phyloP scores from a whole-genome alignment of 2,329 filamentous ascomycete genomes.

The Fusarium pseudoanthophilum region DNA sequence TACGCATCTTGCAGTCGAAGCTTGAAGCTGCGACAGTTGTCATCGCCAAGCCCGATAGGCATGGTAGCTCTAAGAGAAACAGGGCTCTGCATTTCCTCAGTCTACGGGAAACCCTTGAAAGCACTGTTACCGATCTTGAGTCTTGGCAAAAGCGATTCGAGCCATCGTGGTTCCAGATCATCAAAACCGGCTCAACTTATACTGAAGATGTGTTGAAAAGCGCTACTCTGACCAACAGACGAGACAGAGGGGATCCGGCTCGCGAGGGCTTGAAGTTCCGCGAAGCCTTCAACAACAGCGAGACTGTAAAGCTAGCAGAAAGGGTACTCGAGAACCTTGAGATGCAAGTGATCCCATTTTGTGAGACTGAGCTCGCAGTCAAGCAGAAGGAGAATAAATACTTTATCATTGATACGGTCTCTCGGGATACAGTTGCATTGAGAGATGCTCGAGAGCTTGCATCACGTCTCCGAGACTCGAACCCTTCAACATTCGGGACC shows the following conservation, averaged over 20 bases:
- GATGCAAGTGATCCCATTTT: background rate
- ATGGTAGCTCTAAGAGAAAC: background rate
- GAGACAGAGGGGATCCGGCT: background rate
- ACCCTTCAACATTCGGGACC: background rate
- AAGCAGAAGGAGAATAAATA: background rate
- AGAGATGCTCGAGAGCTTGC: background rate
- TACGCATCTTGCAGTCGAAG: background rate
- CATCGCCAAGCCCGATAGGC: background rate
- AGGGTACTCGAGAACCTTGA: background rate
- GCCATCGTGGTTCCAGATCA: background rate
- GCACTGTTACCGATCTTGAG: background rate
- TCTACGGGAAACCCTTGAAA: background rate
- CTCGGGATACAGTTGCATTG: background rate
- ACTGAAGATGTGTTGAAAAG: background rate
- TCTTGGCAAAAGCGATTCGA: slow-evolving; percentile 2
- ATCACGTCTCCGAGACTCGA: background rate
- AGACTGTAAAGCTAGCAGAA: background rate
- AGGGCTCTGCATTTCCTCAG: background rate
- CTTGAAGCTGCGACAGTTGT: background rate
- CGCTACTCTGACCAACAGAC: background rate
- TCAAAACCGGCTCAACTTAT: background rate
- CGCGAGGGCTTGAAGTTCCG: background rate
- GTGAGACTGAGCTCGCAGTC: background rate
- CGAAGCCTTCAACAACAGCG: background rate
- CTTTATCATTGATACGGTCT: background rate